These are phyloP conservation scores for Trifolium repens DNA, from an alignment of 306 rosid genomes.

Conservation along the genomic window DNA sequence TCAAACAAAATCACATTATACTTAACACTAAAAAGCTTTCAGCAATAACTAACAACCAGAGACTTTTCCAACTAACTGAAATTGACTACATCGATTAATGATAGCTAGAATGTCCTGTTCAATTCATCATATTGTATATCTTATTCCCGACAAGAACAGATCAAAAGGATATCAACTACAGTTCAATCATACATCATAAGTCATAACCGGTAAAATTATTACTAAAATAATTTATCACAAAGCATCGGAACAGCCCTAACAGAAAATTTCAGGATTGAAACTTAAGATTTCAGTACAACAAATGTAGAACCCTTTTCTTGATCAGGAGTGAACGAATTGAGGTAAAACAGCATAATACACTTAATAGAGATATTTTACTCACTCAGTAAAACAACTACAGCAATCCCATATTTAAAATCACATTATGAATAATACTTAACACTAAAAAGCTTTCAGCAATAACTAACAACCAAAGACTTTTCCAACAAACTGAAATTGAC, in stretches of 20 bases:
- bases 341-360: neutral
- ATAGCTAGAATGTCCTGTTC: neutral
- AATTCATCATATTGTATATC: slow-evolving; percentile 2
- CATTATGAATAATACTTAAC: slow-evolving; percentile 2
- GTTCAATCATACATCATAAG: neutral
- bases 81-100: neutral
- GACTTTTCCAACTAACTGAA: neutral
- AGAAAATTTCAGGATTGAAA: too few species aligned
- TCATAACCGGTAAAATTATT: slow-evolving; percentile 17
- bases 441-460: slow-evolving; percentile 11
- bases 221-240: neutral
- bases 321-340: neutral
- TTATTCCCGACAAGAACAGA: slow-evolving; percentile 6
- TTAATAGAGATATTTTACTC: neutral
- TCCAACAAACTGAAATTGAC: neutral
- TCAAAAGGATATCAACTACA: slow-evolving; percentile 15
- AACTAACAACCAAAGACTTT: neutral
- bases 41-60: slow-evolving; percentile 3
- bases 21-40: slow-evolving; percentile 6
- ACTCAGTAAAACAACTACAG: neutral
- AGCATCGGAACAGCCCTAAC: neutral
- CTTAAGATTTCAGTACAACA: neutral
- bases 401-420: slow-evolving; percentile 2
- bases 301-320: neutral
- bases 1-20: neutral